phyloP scores from a whole-genome alignment of 78 protist genomes.

The Isochrysis galbana region DNA sequence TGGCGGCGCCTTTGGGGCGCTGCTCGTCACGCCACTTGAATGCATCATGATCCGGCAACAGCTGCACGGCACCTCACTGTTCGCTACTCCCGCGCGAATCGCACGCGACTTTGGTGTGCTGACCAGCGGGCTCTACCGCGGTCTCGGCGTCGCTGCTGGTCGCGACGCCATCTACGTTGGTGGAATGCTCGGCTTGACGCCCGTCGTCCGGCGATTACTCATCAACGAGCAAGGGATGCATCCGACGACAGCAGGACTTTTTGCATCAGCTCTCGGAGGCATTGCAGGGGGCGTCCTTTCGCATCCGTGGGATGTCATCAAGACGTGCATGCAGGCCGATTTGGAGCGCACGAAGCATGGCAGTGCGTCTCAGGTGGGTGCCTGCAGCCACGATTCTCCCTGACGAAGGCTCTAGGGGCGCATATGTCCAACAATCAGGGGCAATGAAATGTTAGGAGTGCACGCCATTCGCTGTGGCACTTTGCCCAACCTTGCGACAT shows the following conservation, averaged over 20 bases:
- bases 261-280: neutral
- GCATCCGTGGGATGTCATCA: slow-evolving; percentile 35
- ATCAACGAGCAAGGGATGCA: neutral
- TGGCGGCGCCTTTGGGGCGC: neutral
- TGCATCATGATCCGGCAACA: slow-evolving; percentile 40
- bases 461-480: too few species aligned
- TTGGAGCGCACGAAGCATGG: neutral
- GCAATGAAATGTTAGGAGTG: too few species aligned
- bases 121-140: neutral
- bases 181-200: slow-evolving; percentile 38
- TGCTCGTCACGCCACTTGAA: slow-evolving; percentile 5
- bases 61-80: neutral
- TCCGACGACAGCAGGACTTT: neutral
- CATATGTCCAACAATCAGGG: too few species aligned
- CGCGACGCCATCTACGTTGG: slow-evolving; percentile 32
- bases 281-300: neutral
- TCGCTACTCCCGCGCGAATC: neutral
- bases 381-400: neutral
- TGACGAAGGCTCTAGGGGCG: neutral
- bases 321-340: slow-evolving; percentile 53
- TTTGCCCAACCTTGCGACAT: too few species aligned
- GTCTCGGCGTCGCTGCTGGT: neutral
- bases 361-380: neutral
- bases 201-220: neutral
- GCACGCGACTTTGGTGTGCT: neutral